These are phyloP conservation scores for Populus tremula DNA, from an alignment of 345 rosid genomes.

Conservation along the genomic window DNA sequence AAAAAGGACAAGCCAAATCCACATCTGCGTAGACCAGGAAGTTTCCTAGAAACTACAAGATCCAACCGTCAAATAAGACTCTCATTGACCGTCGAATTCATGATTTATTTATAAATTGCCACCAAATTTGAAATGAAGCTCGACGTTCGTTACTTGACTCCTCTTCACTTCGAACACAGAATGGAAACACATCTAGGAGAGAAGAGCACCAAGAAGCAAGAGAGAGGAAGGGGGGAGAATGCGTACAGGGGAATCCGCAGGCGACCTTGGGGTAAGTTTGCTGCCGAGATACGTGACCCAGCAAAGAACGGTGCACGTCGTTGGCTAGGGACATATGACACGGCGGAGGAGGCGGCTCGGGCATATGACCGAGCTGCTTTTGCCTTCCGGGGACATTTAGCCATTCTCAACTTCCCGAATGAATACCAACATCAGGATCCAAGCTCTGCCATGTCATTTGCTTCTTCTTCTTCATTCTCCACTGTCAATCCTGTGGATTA, in stretches of 20 bases:
- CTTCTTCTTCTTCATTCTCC: constrained; percentile 13
- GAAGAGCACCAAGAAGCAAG: constrained; percentile 2
- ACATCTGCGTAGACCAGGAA: neutral
- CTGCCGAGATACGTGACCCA: constrained; percentile 83
- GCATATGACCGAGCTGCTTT: constrained; percentile 32
- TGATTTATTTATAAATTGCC: neutral
- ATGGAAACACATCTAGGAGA: constrained; percentile 23
- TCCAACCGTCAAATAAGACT: constrained; percentile 34
- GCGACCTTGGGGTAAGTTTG: constrained; percentile 82
- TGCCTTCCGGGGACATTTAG: constrained; percentile 28
- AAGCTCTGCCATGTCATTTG: neutral
- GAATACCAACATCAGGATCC: constrained; percentile 10
- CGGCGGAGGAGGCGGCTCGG: constrained; percentile 29
- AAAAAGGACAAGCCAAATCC: neutral
- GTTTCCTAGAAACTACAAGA: constrained; percentile 7
- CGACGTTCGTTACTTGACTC: neutral
- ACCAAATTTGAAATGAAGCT: constrained; percentile 4
- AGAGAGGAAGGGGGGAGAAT: constrained; percentile 26
- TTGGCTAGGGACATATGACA: constrained; percentile 48
- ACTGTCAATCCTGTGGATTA: neutral
- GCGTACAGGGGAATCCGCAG: constrained; percentile 65
- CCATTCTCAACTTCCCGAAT: constrained; percentile 33
- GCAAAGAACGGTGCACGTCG: constrained; percentile 58
- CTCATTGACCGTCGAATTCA: neutral
- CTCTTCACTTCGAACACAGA: neutral